Base-by-base conservation (phyloP, 257 asterid genomes). In the Eustoma russellianum region DNA sequence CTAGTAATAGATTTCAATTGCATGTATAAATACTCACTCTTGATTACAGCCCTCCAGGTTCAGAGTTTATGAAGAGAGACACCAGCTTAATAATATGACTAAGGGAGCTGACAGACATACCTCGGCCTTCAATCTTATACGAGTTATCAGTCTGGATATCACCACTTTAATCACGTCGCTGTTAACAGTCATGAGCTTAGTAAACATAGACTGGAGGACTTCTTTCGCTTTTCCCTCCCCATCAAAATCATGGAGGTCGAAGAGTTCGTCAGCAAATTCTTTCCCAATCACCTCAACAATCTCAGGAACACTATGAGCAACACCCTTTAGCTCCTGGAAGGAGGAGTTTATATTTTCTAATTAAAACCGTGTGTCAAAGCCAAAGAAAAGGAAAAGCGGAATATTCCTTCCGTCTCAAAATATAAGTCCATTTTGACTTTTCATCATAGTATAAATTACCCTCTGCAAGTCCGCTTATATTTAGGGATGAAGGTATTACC, bases 291-390 rank as follows among this genome's bases (percentile, higher is more conserved):
- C 85, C 74, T 88, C 93, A 40, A 66, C 67, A 68, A 92, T 85
- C 94, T 92, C 99, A 11, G 99, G 99, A 50, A 92, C 94, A 64
- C 56, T 75, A 38, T 67, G 83, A 56, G 81, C 56, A 53, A 79
- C 88, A 54, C 60, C 60, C 72, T 85, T 85, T 24, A 92, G 88
- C 30, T 24, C 30, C 30, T 24, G 30, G 30, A 24, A 24, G 30
- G 30, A 24, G 30, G 3, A 24, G 30, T 24, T 24, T 24, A 24
- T 24, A 24, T 1, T 24, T 19, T 3, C 3, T 19, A 19, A 1
- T 24, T 19, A 3, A 24, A 24, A 2, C 30, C 30, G 30, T 24
- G 30, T 4, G 30, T 24, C 30, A 24, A 24, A 24, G 30, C 30
- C 30, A 24, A 24, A 24, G 30, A 24, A 24, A 24, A 24, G 30